These are phyloP conservation scores for Elsinoe ampelina DNA, from an alignment of 2,329 filamentous ascomycete genomes.

Conservation along the genomic window DNA sequence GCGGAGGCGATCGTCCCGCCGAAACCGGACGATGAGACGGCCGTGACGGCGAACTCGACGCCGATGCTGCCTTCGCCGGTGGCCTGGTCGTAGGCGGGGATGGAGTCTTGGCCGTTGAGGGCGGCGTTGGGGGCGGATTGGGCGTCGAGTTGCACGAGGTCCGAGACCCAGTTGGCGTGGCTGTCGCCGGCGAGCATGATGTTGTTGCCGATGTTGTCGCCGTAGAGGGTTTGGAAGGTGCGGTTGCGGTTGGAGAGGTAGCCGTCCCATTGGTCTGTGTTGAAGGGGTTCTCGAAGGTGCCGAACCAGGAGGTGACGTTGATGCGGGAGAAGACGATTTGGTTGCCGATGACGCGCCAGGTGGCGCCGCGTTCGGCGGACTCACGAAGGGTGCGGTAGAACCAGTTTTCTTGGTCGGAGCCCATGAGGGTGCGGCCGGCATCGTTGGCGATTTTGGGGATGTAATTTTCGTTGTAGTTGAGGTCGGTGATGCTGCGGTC, in stretches of 20 bases:
- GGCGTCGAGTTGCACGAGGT: slow-evolving; percentile 39
- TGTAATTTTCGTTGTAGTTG: slow-evolving; percentile 51
- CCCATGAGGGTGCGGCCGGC: slow-evolving; percentile 63
- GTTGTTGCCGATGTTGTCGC: slow-evolving; percentile 62
- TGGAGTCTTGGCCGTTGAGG: slow-evolving; percentile 21
- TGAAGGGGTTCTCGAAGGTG: slow-evolving; percentile 32
- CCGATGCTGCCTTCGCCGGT: slow-evolving; percentile 36
- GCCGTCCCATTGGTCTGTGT: slow-evolving; percentile 56
- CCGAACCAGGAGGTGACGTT: slow-evolving; percentile 40
- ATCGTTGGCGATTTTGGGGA: slow-evolving; percentile 55
- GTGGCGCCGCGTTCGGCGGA: slow-evolving; percentile 53
- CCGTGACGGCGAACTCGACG: slow-evolving; percentile 52
- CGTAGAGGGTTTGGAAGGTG: slow-evolving; percentile 56
- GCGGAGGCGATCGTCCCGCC: slow-evolving; percentile 45
- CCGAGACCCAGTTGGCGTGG: slow-evolving; percentile 51
- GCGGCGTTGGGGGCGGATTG: slow-evolving; percentile 17
- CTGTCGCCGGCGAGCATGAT: slow-evolving; percentile 63
- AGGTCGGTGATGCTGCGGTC: slow-evolving; percentile 55
- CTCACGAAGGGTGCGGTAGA: slow-evolving; percentile 43
- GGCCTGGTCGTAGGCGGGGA: slow-evolving; percentile 22
- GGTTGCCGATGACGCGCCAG: slow-evolving; percentile 64
- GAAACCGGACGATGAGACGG: slow-evolving; percentile 52
- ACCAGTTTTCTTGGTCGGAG: slow-evolving; percentile 63
- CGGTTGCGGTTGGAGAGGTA: slow-evolving; percentile 63
- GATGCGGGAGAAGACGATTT: slow-evolving; percentile 56